Percentiles rank a stretch among this genome's conserved stretches.
Evolutionary conservation across 148 eudicot genomes (phyloP).

Genomic region (Spergularia marina): DNA sequence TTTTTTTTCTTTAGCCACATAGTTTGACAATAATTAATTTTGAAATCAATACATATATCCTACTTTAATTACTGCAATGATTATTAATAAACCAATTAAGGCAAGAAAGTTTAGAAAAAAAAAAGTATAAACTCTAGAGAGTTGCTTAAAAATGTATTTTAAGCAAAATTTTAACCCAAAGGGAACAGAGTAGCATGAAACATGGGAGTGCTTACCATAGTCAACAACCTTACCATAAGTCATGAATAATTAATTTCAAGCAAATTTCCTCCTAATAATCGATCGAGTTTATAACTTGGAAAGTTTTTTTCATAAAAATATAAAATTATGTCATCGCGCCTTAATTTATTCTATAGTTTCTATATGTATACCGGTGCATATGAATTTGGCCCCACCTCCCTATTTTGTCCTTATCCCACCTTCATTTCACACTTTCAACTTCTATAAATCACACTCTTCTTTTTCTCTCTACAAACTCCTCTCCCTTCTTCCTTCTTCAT

Average conservation of each 20-base stretch:
- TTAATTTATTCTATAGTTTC: not conserved
- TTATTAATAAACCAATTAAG: not conserved
- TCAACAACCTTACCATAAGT: slow-evolving; percentile 17
- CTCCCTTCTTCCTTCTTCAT: slow-evolving; percentile 21
- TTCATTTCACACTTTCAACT: slow-evolving; percentile 24
- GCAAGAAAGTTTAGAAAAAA: not conserved
- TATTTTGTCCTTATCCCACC: slow-evolving; percentile 35
- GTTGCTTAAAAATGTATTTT: not conserved
- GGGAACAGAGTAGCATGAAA: slow-evolving; percentile 10
- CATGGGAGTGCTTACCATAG: slow-evolving; percentile 18
- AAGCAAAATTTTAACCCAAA: not conserved
- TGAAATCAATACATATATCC: not conserved
- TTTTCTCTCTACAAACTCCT: slow-evolving; percentile 24
- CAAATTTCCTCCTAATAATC: slow-evolving; percentile 4
- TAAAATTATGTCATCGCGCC: slow-evolving; percentile 15
- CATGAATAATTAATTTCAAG: not conserved
- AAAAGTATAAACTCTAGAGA: not conserved
- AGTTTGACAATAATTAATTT: not conserved
- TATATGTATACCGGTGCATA: not conserved
- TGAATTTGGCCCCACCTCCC: slow-evolving; percentile 20
- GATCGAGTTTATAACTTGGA: not conserved
- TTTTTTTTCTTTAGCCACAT: no score
- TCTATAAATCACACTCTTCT: slow-evolving; percentile 42
- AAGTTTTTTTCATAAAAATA: not conserved
- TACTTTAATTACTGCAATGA: not conserved